Conservation (phyloP, 305 asterid genomes). For the Fraxinus ornus region DNA sequence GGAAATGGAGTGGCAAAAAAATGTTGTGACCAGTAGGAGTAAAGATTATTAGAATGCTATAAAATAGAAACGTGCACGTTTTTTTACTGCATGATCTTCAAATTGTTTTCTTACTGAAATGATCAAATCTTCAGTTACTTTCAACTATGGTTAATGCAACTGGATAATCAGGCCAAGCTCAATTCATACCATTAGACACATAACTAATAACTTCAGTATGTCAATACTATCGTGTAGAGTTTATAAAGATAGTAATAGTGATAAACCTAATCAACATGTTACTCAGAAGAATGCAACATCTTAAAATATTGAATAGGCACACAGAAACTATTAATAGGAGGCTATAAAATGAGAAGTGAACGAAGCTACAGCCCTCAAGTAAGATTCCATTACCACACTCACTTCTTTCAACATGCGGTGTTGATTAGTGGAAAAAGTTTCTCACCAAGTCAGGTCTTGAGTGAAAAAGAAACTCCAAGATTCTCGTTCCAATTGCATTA, state of each 20-base stretch:
- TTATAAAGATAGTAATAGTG: neutral
- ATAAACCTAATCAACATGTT: neutral
- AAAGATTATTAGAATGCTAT: neutral
- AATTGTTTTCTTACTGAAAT: neutral
- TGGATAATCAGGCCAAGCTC: neutral
- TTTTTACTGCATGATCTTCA: neutral
- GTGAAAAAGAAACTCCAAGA: constrained; percentile 86
- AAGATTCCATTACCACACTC: neutral
- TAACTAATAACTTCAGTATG: neutral
- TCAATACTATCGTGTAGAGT: neutral
- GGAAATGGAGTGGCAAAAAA: neutral
- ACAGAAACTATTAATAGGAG: neutral
- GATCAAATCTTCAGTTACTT: neutral
- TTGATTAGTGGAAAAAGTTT: neutral
- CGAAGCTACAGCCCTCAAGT: neutral
- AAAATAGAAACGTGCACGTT: neutral
- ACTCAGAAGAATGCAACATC: neutral
- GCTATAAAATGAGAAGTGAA: neutral
- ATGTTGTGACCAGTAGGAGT: neutral
- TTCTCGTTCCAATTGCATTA: constrained; percentile 82
- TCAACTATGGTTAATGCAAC: neutral
- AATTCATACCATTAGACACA: neutral
- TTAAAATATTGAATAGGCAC: neutral
- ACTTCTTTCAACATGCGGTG: neutral
- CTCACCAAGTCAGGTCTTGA: constrained; percentile 96